Evolutionary conservation across 495 filamentous ascomycete genomes (phyloP), one percentile per base, ranked within the genome.

Genomic region (Baudoinia panamericana): DNA sequence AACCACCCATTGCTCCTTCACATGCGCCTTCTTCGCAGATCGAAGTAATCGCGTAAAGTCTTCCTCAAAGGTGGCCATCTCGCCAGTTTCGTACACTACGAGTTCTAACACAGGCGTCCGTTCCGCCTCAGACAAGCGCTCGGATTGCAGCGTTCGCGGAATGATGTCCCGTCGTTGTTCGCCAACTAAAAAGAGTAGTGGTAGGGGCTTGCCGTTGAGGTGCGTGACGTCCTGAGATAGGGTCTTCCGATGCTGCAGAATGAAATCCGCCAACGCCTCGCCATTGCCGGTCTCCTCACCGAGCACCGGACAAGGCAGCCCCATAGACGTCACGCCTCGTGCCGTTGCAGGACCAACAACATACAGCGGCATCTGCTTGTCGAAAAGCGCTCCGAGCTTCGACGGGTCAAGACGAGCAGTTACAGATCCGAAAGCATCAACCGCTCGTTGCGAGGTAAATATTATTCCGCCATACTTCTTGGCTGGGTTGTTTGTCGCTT

Each of bases 381-480:
- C 38, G 60, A 58, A 59, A 64, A 55, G 31, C 13, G 49, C 24
- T 17, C 59, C 46, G 13, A 43, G 18, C 17, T 44, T 56, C 27
- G 25, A 44, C 38, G 43, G 46, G 43, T 51, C 53, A 55, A 46
- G 49, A 50, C 58, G 47, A 33, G 51, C 46, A n/a, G 88, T 64
- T n/a, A 87, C 64, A 22, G 66, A 55, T 9, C 73, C 65, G 48
- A 93, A 87, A 1, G 76, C 86, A 51, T 95, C 90, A 9, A 94
- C 90, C 5, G 90, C 82, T 15, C 92, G 73, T 55, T 96, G 92
- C 13, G 84, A 93, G 0, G 90, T 97, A 58, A 97, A 92, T 33
- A 95, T 81, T 36, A 95, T 55, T 1, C 83, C 87, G 10, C 84
- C 84, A 59, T 93, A 93, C 43, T 63, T 57, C 36, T 60, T 46